A percentile compares a stretch with the other conserved stretches of the same genome.
These are phyloP conservation scores for Ceratocystis variospora DNA, from an alignment of 2,329 filamentous ascomycete species.

Conservation along the genomic window DNA sequence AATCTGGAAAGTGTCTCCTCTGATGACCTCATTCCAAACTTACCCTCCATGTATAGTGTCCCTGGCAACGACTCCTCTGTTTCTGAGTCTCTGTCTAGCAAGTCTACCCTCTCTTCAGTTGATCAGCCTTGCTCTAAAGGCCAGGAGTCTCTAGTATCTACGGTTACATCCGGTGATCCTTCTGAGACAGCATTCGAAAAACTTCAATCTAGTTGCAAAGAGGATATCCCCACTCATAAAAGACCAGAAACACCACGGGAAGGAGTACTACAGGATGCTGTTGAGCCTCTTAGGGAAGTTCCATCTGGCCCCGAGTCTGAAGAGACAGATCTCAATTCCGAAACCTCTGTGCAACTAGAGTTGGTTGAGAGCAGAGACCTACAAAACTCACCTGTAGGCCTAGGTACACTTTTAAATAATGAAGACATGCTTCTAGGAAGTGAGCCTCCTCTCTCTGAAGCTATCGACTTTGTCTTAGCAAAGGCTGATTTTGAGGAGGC, in stretches of 20 bases:
- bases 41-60: background rate
- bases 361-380: background rate
- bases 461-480: background rate
- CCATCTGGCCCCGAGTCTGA: background rate
- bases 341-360: background rate
- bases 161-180: background rate
- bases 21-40: background rate
- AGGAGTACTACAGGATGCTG: background rate
- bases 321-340: background rate
- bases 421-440: background rate
- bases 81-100: too few species aligned
- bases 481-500: background rate
- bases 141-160: background rate
- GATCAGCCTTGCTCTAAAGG: too few species aligned
- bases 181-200: background rate
- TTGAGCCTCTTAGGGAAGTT: background rate
- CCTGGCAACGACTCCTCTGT: background rate
- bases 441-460: too few species aligned
- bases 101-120: too few species aligned
- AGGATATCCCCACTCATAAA: background rate
- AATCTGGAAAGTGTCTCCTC: background rate
- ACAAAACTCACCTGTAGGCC: background rate
- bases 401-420: background rate
- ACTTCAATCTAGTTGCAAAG: background rate
- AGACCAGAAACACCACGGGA: background rate